Evolutionary conservation across 805 yeast species (phyloP).

Genomic region (Saccharomycopsis sp.): DNA sequence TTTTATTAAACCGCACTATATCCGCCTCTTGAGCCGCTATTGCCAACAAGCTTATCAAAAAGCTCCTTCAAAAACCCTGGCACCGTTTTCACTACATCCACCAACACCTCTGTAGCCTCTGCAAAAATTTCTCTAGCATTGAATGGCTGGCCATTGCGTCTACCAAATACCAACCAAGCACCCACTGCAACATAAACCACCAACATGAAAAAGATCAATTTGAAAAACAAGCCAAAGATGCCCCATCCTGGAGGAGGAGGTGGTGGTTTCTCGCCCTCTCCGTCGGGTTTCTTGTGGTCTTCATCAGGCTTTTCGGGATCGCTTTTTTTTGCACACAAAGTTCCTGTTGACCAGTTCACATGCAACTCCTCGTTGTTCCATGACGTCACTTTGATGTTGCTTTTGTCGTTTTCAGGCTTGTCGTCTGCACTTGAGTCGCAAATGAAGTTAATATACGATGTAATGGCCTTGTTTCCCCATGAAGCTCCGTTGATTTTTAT

Average conservation of each 20-base stretch:
- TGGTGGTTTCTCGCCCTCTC: slow-evolving; percentile 27
- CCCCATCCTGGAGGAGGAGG: slow-evolving; percentile 27
- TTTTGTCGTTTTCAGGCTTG: slow-evolving; percentile 25
- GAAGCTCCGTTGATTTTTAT: slow-evolving; percentile 43
- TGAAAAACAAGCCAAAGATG: slow-evolving; percentile 77
- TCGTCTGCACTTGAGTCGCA: slow-evolving; percentile 39
- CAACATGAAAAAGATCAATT: slow-evolving; percentile 60
- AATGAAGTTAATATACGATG: slow-evolving; percentile 40
- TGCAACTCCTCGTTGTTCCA: slow-evolving; percentile 23
- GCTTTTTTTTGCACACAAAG: slow-evolving; percentile 37
- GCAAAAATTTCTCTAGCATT: slow-evolving; percentile 67
- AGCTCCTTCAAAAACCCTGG: slow-evolving; percentile 68
- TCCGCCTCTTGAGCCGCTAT: slow-evolving; percentile 64
- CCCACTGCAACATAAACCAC: slow-evolving; percentile 67
- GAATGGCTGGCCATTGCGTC: slow-evolving; percentile 58
- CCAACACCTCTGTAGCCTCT: slow-evolving; percentile 64
- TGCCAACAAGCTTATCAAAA: slow-evolving; percentile 55
- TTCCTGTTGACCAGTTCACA: slow-evolving; percentile 34
- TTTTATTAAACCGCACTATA: slow-evolving; percentile 66
- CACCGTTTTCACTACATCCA: slow-evolving; percentile 48
- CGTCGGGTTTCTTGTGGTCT: slow-evolving; percentile 25
- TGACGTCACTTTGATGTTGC: slow-evolving; percentile 20
- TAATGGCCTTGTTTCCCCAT: slow-evolving; percentile 63
- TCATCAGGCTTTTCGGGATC: slow-evolving; percentile 22
- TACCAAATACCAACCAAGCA: slow-evolving; percentile 69